These are phyloP conservation scores for Bipolaris gigantea DNA, from an alignment of 2,329 filamentous ascomycete species.

Conservation along the genomic window DNA sequence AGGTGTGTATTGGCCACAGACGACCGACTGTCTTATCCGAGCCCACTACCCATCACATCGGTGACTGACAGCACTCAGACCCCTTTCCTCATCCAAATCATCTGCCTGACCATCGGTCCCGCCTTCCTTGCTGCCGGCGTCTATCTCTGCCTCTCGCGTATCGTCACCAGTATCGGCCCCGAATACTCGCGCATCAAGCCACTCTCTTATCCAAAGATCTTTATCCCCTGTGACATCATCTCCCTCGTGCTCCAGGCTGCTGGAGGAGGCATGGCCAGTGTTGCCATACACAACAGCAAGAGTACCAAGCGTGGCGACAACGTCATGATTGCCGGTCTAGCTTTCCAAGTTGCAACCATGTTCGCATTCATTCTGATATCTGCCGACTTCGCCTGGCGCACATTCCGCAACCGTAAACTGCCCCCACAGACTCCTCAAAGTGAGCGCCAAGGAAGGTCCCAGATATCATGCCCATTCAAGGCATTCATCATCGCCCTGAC, in stretches of 20 bases:
- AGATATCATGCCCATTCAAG: constrained; percentile 51
- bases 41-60: not conserved
- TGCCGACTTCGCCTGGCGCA: constrained; percentile 46
- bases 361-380: constrained; percentile 48
- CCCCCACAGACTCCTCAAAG: constrained; percentile 28
- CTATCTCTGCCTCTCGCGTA: constrained; percentile 62
- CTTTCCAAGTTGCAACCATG: constrained; percentile 50
- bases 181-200: constrained; percentile 50
- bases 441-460: constrained; percentile 28
- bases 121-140: constrained; percentile 65
- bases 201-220: constrained; percentile 53
- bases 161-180: constrained; percentile 46
- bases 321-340: constrained; percentile 52
- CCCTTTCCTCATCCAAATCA: constrained; percentile 69
- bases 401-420: constrained; percentile 20
- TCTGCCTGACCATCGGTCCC: constrained; percentile 59
- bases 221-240: constrained; percentile 54
- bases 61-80: constrained; percentile 36
- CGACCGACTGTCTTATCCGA: not conserved
- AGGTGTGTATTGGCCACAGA: constrained; percentile 26
- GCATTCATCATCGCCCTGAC: constrained; percentile 59
- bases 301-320: constrained; percentile 46
- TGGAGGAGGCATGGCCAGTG: constrained; percentile 49
- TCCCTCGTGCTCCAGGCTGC: constrained; percentile 51
- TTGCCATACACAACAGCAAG: constrained; percentile 34